phyloP scores from a whole-genome alignment of 495 filamentous ascomycete genomes.

The Aspergillus affinis region DNA sequence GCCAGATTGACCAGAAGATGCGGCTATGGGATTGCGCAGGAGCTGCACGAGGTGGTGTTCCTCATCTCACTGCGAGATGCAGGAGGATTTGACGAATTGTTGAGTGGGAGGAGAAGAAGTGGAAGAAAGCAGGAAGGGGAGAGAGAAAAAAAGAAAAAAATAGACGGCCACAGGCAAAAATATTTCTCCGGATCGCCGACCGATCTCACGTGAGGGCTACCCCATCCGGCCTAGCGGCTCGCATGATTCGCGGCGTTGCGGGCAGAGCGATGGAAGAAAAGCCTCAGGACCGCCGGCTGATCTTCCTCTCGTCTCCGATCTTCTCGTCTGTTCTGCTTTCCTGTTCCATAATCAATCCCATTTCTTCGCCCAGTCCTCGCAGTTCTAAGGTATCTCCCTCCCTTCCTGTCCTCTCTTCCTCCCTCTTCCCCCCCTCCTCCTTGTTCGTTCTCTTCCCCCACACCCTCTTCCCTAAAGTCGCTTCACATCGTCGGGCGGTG shows the following conservation, averaged over 20 bases:
- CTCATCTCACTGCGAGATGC: too few relatives aligned
- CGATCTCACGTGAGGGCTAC: conserved; percentile 26
- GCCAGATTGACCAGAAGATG: not conserved
- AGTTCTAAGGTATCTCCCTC: not conserved
- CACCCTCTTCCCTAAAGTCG: not conserved
- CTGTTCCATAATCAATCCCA: too few relatives aligned
- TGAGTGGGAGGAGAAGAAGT: not conserved
- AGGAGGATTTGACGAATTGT: not conserved
- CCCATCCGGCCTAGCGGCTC: conserved; percentile 26
- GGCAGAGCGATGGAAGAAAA: conserved; percentile 13
- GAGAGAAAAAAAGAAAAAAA: conserved; percentile 25
- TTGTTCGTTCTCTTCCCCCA: not conserved
- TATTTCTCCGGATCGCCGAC: conserved; percentile 7
- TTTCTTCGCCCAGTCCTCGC: conserved; percentile 24
- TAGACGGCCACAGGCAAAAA: conserved; percentile 28
- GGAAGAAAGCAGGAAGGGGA: conserved; percentile 11
- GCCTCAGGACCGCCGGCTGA: conserved; percentile 11
- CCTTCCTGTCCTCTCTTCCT: conserved; percentile 1
- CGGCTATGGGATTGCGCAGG: not conserved
- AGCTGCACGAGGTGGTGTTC: too few relatives aligned
- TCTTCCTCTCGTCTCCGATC: not conserved
- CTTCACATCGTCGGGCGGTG: not conserved
- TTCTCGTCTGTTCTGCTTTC: not conserved
- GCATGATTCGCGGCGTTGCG: conserved; percentile 12
- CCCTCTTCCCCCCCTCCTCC: not conserved